Conservation (phyloP, 331 rosid species). For the Arachis monticola region DNA sequence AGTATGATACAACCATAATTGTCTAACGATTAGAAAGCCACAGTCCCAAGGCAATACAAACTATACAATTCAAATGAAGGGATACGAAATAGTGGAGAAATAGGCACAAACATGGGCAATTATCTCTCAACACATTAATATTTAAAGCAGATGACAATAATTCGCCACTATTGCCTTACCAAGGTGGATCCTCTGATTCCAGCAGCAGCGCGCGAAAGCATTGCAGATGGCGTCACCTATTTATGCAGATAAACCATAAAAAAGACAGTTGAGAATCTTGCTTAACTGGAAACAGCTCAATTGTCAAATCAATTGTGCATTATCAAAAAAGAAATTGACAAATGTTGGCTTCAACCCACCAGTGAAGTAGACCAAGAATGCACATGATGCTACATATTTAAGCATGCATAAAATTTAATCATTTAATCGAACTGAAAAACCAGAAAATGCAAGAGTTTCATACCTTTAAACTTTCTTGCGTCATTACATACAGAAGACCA, state of each 20-base stretch:
- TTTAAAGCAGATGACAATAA: constrained; percentile 15
- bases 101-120: background rate
- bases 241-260: constrained; percentile 35
- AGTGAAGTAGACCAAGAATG: constrained; percentile 15
- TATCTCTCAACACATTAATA: constrained; percentile 7
- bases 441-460: background rate
- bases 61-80: constrained; percentile 1
- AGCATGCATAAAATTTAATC: constrained; percentile 10
- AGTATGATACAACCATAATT: background rate
- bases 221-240: constrained; percentile 91
- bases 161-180: constrained; percentile 52
- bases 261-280: constrained; percentile 13
- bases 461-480: constrained; percentile 95
- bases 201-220: constrained; percentile 94
- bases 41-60: constrained; percentile 6
- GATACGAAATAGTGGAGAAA: background rate
- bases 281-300: constrained; percentile 14
- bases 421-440: constrained; percentile 21
- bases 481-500: constrained; percentile 85
- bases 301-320: constrained; percentile 23
- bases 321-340: constrained; percentile 11
- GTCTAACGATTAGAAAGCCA: constrained; percentile 5
- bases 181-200: constrained; percentile 93
- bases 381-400: constrained; percentile 10
- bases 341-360: background rate